Evolutionary conservation across 371 early-diverging fungal genomes (phyloP).

Genomic region (Apophysomyces elegans): DNA sequence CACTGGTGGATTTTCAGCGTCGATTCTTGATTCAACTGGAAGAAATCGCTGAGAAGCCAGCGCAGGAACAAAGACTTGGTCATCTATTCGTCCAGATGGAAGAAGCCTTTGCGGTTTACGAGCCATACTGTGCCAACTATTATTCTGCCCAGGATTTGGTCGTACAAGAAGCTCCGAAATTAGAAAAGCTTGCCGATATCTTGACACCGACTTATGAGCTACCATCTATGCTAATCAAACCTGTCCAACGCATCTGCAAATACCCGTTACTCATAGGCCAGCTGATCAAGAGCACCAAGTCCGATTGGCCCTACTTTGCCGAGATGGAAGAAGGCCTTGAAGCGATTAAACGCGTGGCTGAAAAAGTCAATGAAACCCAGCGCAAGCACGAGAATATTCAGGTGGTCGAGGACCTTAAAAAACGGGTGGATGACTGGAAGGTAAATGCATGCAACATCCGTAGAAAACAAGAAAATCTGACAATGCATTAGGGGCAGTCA

Average conservation of each 20-base stretch:
- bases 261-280: constrained; percentile 91
- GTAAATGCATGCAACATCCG: constrained; percentile 18
- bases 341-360: constrained; percentile 85
- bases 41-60: constrained; percentile 68
- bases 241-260: constrained; percentile 97
- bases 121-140: constrained; percentile 94
- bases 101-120: constrained; percentile 88
- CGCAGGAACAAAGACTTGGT: constrained; percentile 92
- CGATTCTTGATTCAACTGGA: constrained; percentile 94
- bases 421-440: constrained; percentile 63
- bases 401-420: constrained; percentile 75
- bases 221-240: constrained; percentile 93
- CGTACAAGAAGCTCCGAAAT: constrained; percentile 48
- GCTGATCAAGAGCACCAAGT: constrained; percentile 77
- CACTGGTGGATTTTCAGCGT: constrained; percentile 94
- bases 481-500: constrained; percentile 20
- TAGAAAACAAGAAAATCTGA: constrained; percentile 6
- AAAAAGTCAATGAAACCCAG: constrained; percentile 90
- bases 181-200: constrained; percentile 63
- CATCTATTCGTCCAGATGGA: constrained; percentile 76
- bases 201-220: constrained; percentile 86
- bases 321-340: constrained; percentile 83
- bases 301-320: constrained; percentile 67
- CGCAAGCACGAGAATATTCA: constrained; percentile 85
- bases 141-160: constrained; percentile 71